Evolutionary conservation across 805 yeast genomes (phyloP).

Genomic region (Schizosaccharomyces octosporus): DNA sequence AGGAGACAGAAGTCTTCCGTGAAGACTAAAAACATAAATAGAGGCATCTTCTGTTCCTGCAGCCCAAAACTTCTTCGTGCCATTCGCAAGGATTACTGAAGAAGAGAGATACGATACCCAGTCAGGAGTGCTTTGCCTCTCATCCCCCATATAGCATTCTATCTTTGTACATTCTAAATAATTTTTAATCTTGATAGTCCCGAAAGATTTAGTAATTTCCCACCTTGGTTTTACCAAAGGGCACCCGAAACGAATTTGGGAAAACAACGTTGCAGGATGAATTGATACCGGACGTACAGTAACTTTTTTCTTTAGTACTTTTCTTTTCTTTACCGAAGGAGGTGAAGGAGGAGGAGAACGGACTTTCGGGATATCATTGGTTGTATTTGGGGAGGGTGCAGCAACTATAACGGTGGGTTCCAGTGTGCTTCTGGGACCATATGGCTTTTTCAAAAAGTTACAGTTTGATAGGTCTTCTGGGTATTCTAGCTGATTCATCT

Average conservation of each 20-base stretch:
- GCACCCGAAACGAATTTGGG: background rate
- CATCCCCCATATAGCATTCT: background rate
- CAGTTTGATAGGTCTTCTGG: background rate
- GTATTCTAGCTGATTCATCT: background rate
- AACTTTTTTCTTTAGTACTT: background rate
- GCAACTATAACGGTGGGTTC: too few relatives aligned
- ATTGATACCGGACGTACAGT: background rate
- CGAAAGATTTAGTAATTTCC: background rate
- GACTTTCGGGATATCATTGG: too few relatives aligned
- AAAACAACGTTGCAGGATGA: background rate
- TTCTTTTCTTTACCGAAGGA: background rate
- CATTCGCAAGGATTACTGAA: slow-evolving; percentile 38
- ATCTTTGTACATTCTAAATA: background rate
- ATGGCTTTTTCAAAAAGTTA: background rate
- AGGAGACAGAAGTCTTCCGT: slow-evolving; percentile 54
- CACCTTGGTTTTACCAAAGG: background rate
- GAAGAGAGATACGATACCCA: slow-evolving; percentile 72
- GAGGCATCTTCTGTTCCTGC: slow-evolving; percentile 63
- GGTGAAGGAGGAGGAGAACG: background rate
- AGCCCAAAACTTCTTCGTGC: slow-evolving; percentile 49
- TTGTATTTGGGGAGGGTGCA: too few relatives aligned
- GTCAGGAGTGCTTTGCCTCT: background rate
- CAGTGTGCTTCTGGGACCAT: background rate
- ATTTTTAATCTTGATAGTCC: background rate
- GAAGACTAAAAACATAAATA: slow-evolving; percentile 44